A percentile compares a stretch with the other conserved stretches of the same genome.
Evolutionary conservation across 2,329 filamentous ascomycete genomes (phyloP).

Genomic region (Colletotrichum tabaci): DNA sequence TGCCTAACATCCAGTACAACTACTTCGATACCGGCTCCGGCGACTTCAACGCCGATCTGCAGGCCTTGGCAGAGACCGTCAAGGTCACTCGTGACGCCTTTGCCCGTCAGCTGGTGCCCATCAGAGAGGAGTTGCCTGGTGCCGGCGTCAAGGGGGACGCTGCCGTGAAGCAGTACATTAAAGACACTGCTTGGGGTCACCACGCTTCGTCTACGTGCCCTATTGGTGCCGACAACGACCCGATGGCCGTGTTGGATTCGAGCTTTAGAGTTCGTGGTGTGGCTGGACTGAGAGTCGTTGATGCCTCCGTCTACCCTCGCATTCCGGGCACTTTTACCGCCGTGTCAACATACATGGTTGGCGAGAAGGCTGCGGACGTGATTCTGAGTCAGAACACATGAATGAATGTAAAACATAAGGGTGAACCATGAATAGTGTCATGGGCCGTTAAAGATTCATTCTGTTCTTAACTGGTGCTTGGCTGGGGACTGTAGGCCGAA

Average conservation of each 20-base stretch:
- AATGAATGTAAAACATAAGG: background rate
- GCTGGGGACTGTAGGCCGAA: no score
- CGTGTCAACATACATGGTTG: constrained; percentile 51
- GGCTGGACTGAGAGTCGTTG: constrained; percentile 61
- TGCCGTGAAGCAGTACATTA: constrained; percentile 47
- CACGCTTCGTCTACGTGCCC: constrained; percentile 53
- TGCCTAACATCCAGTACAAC: constrained; percentile 74
- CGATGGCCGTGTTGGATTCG: constrained; percentile 61
- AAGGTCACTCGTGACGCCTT: constrained; percentile 64
- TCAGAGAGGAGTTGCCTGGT: constrained; percentile 45
- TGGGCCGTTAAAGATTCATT: background rate
- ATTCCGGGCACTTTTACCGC: constrained; percentile 53
- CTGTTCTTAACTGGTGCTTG: background rate
- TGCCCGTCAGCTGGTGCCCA: constrained; percentile 44
- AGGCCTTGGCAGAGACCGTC: constrained; percentile 71
- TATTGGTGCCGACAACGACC: constrained; percentile 51
- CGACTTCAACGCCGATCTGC: constrained; percentile 63
- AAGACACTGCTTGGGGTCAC: constrained; percentile 53
- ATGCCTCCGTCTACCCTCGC: constrained; percentile 60
- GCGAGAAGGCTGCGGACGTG: constrained; percentile 52
- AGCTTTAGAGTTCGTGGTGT: constrained; percentile 64
- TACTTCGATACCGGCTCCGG: constrained; percentile 68
- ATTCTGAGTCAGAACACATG: constrained; percentile 44
- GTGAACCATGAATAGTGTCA: no score
- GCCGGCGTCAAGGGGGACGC: constrained; percentile 40